Evolutionary conservation across 139 green algal genomes (phyloP).

Genomic region (Nannochloris sp.): DNA sequence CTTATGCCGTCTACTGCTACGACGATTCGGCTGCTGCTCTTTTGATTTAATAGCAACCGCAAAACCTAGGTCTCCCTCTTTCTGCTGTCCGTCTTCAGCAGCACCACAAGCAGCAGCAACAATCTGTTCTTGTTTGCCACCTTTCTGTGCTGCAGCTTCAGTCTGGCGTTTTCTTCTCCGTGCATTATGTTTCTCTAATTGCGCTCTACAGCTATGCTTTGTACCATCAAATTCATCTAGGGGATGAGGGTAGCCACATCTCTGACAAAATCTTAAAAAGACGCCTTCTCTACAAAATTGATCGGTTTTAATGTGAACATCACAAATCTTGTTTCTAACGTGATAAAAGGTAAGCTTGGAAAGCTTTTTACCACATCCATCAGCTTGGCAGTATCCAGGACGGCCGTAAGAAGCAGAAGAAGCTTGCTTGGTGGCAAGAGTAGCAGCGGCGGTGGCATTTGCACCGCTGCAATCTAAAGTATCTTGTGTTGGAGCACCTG

Average conservation of each 20-base stretch:
- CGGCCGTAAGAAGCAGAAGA: background rate
- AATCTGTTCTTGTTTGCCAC: background rate
- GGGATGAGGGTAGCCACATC: slow-evolving; percentile 16
- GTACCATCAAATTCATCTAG: slow-evolving; percentile 19
- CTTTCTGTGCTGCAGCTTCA: background rate
- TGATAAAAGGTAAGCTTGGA: slow-evolving; percentile 22
- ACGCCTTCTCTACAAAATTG: slow-evolving; percentile 10
- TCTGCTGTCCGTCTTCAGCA: background rate
- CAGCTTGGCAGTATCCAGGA: slow-evolving; percentile 15
- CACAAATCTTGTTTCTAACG: slow-evolving; percentile 30
- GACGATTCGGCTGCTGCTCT: background rate
- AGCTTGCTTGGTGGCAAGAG: too few relatives aligned
- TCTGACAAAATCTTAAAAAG: slow-evolving; percentile 32
- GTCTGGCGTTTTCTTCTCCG: slow-evolving; percentile 8
- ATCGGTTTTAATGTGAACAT: slow-evolving; percentile 13
- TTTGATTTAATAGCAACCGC: background rate
- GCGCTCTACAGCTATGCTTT: slow-evolving; percentile 28
- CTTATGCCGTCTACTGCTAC: background rate
- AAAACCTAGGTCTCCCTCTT: background rate
- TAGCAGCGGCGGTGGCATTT: too few relatives aligned
- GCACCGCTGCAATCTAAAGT: too few relatives aligned
- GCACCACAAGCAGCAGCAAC: background rate
- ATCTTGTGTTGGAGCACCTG: too few relatives aligned
- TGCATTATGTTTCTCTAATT: slow-evolving; percentile 34
- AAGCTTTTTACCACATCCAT: slow-evolving; percentile 14